These are phyloP conservation scores for Thermothelomyces thermophilus DNA, from an alignment of 2,329 filamentous ascomycete genomes.

Conservation along the genomic window DNA sequence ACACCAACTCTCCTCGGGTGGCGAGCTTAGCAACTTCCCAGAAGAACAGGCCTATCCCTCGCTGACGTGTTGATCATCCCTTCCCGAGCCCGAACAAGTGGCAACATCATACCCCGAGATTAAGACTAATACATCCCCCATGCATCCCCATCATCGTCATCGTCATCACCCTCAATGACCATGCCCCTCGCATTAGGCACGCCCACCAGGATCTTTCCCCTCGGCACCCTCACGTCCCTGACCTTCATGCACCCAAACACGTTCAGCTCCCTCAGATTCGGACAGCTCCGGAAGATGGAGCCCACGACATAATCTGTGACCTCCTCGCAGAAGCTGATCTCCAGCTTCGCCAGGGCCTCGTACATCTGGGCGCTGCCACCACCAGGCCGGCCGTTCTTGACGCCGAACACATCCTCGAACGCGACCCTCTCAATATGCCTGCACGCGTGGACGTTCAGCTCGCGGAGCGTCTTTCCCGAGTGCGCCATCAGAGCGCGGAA, in stretches of 20 bases:
- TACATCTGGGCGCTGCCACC: conserved; percentile 50
- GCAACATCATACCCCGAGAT: no score
- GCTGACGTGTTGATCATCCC: not conserved
- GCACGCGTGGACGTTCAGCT: conserved; percentile 75
- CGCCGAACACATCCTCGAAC: conserved; percentile 67
- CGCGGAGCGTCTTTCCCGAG: conserved; percentile 59
- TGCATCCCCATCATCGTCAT: no score
- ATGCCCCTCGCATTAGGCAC: conserved; percentile 54
- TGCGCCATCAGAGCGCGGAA: conserved; percentile 81
- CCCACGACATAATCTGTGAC: conserved; percentile 60
- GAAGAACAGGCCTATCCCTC: no score
- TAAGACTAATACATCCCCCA: no score
- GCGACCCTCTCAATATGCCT: conserved; percentile 69
- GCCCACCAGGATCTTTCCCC: conserved; percentile 50
- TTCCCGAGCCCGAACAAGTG: not conserved
- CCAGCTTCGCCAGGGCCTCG: conserved; percentile 61
- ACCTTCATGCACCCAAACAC: conserved; percentile 63
- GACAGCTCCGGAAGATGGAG: conserved; percentile 58
- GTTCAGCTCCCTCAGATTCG: conserved; percentile 51
- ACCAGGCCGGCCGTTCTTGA: conserved; percentile 12
- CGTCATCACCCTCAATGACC: conserved; percentile 47
- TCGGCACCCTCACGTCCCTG: conserved; percentile 45
- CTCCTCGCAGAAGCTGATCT: conserved; percentile 68
- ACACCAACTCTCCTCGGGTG: not conserved
- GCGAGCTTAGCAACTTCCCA: not conserved